Evolutionary conservation across 2,329 filamentous ascomycete genomes (phyloP).

Genomic region (Claviceps lovelessii): DNA sequence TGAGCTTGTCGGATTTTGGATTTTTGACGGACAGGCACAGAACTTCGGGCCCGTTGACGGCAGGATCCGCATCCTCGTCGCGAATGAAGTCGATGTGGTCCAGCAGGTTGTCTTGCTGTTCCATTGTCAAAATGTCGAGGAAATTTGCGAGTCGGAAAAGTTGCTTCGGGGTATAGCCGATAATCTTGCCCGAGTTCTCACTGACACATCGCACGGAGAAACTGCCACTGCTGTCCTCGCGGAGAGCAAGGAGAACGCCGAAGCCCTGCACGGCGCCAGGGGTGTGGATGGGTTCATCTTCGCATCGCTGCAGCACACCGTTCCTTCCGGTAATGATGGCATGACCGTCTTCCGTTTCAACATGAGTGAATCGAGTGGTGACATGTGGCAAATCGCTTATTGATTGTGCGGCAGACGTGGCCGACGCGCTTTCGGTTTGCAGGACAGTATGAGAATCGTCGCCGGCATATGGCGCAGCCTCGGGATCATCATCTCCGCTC

Average conservation of each 20-base stretch:
- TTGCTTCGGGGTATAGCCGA: constrained; percentile 63
- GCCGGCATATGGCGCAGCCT: neutral
- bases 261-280: constrained; percentile 73
- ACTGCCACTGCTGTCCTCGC: constrained; percentile 53
- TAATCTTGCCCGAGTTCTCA: constrained; percentile 62
- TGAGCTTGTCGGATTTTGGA: constrained; percentile 34
- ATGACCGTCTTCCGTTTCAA: constrained; percentile 63
- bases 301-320: constrained; percentile 61
- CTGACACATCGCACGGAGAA: constrained; percentile 61
- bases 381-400: constrained; percentile 33
- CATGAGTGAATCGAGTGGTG: constrained; percentile 65
- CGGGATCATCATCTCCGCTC: constrained; percentile 12
- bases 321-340: constrained; percentile 69
- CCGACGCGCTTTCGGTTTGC: constrained; percentile 7
- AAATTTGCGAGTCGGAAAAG: constrained; percentile 65
- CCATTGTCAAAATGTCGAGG: constrained; percentile 68
- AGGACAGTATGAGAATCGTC: neutral
- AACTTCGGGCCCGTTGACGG: constrained; percentile 67
- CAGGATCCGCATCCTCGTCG: constrained; percentile 65
- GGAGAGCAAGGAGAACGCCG: constrained; percentile 59
- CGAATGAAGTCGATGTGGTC: constrained; percentile 82
- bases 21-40: constrained; percentile 63
- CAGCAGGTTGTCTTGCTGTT: constrained; percentile 68
- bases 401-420: constrained; percentile 11
- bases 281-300: constrained; percentile 83